phyloP scores from a whole-genome alignment of 2,329 filamentous ascomycete species.

The Claviceps arundinis region DNA sequence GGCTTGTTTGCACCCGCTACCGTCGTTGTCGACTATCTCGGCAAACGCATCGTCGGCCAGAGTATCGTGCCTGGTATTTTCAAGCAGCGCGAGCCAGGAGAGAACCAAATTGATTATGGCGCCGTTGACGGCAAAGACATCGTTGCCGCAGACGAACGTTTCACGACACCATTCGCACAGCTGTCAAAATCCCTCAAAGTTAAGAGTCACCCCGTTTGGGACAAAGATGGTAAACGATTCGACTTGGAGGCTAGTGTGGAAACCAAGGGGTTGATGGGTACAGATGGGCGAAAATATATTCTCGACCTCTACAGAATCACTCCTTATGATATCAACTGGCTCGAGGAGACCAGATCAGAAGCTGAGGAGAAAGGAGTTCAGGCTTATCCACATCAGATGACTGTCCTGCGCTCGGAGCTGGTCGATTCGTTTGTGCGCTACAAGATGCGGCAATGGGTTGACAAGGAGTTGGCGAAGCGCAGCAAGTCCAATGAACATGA shows the following conservation, averaged over 20 bases:
- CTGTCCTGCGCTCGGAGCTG: slow-evolving; percentile 78
- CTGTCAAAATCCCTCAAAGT: slow-evolving; percentile 82
- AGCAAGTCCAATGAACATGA: slow-evolving; percentile 22
- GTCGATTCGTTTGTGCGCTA: slow-evolving; percentile 73
- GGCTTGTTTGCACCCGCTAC: slow-evolving; percentile 92
- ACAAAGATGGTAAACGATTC: slow-evolving; percentile 83
- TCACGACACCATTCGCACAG: slow-evolving; percentile 73
- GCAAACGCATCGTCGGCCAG: slow-evolving; percentile 92
- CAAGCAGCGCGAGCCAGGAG: slow-evolving; percentile 92
- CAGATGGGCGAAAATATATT: slow-evolving; percentile 94
- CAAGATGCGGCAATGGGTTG: slow-evolving; percentile 83
- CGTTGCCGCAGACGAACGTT: slow-evolving; percentile 79
- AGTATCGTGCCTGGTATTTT: slow-evolving; percentile 98
- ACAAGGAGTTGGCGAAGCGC: slow-evolving; percentile 58
- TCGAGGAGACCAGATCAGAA: slow-evolving; percentile 56
- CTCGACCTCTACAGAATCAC: slow-evolving; percentile 91
- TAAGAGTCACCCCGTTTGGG: slow-evolving; percentile 94
- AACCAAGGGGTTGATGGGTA: slow-evolving; percentile 94
- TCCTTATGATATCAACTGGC: slow-evolving; percentile 79
- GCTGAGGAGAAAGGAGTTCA: slow-evolving; percentile 27
- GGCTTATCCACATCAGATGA: slow-evolving; percentile 90
- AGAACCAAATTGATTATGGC: slow-evolving; percentile 98
- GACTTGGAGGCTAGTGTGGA: slow-evolving; percentile 93
- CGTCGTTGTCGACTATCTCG: slow-evolving; percentile 90
- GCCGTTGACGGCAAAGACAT: slow-evolving; percentile 95